Base-by-base conservation (phyloP, 306 rosid species). In the Glycine soja region DNA sequence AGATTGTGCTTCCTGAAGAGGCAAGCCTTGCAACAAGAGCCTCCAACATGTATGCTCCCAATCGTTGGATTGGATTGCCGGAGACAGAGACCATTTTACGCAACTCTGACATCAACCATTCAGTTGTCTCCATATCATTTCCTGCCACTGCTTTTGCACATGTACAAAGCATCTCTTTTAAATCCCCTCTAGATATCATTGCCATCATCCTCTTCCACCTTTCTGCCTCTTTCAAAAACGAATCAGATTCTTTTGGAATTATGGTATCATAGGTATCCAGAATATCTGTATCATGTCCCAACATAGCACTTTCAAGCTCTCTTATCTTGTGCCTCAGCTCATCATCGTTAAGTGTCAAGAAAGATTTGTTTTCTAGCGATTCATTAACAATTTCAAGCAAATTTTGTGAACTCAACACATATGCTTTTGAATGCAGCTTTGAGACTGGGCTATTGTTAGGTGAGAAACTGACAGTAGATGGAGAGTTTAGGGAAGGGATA, bases 11-110 rank as follows among this genome's bases (percentile, higher is more conserved):
- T 79, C 99, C 99, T 7, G 99, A 88, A 82, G 89, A 91, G 72
- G 94, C 90, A 66, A 90, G 16, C 88, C 90, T 90, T 51, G 99
- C 97, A 76, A 95, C 89, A 52, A 95, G 95, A 43, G 95, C 97
- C 83, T 95, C 99, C 84, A 90, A 65, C 90, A 85, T 74, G 88
- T 95, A 95, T 19, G 99, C 99, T 74, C 97, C 97, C 52, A 95
- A 75, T 5, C 97, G 88, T 76, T 93, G 93, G 72, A 91, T 72
- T 4, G 99, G 99, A 48, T 81, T 88, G 16, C 99, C 99, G 0
- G 92, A 87, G 79, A 95, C 85, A 0, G 97, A 91, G 24, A 95
- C 99, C 92, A 91, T 86, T 81, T 87, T 87, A 7, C 85, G 91
- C 80, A 93, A 65, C 82, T 88, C 90, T 1, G 94, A 78, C 38